Percentiles rank a stretch among this genome's conserved stretches.
phyloP scores from a whole-genome alignment of 306 rosid genomes.

The Inga leiocalycina region DNA sequence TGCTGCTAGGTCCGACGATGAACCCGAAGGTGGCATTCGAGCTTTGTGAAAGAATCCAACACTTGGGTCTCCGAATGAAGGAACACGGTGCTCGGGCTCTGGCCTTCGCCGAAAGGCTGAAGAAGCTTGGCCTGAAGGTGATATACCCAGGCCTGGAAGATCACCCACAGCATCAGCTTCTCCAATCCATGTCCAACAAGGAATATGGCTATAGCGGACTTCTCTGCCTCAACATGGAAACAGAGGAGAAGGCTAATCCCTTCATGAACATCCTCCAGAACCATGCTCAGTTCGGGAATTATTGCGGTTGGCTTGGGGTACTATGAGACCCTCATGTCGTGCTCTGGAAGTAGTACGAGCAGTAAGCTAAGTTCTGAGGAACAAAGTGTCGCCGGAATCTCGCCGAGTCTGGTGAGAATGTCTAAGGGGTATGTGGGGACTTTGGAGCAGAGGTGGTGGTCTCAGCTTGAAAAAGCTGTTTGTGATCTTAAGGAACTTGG shows the following conservation, averaged over 20 bases:
- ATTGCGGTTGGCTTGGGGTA: conserved; percentile 93
- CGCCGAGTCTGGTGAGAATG: conserved; percentile 81
- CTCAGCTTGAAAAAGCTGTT: conserved; percentile 69
- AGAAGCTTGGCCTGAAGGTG: conserved; percentile 65
- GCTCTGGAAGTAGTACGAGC: conserved; percentile 92
- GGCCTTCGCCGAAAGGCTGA: conserved; percentile 59
- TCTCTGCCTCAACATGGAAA: conserved; percentile 89
- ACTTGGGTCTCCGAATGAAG: conserved; percentile 72
- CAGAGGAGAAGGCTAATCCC: conserved; percentile 77
- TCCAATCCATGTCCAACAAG: conserved; percentile 60
- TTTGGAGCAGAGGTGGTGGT: conserved; percentile 78
- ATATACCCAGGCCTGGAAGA: conserved; percentile 85
- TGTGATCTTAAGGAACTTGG: conserved; percentile 39
- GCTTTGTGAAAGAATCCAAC: conserved; percentile 82
- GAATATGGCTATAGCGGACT: conserved; percentile 86
- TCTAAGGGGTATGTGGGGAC: conserved; percentile 82
- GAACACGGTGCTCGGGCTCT: conserved; percentile 76
- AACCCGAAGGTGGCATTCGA: conserved; percentile 91
- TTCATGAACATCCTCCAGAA: too few relatives aligned
- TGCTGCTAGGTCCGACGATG: conserved; percentile 96
- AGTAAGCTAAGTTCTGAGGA: conserved; percentile 74
- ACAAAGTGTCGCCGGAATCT: conserved; percentile 69
- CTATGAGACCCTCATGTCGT: conserved; percentile 92
- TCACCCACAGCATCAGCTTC: conserved; percentile 66
- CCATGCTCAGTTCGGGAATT: too few relatives aligned